Conservation (phyloP, 108 stramenopile species). For the Nitzschia sp. region DNA sequence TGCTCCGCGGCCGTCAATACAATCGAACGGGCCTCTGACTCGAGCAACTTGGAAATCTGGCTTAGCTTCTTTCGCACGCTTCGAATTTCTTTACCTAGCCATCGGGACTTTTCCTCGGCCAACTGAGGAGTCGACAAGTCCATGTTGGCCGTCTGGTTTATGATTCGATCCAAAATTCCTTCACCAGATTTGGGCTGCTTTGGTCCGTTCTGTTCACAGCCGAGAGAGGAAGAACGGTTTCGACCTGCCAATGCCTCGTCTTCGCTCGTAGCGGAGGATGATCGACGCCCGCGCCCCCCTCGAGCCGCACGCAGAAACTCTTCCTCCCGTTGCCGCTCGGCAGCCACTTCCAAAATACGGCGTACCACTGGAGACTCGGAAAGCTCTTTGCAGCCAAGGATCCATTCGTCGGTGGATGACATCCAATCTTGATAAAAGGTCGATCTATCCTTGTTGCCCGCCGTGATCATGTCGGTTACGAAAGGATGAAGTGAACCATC, state of each 20-base stretch:
- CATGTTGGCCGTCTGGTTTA: constrained; percentile 33
- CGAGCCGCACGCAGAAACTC: neutral
- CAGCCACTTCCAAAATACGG: constrained; percentile 1
- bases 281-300: neutral
- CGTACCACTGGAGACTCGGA: constrained; percentile 2
- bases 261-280: neutral
- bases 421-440: constrained; percentile 31
- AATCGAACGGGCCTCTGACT: constrained; percentile 6
- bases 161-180: constrained; percentile 26
- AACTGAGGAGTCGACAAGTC: constrained; percentile 35
- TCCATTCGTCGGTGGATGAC: constrained; percentile 33
- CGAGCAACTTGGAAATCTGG: constrained; percentile 41
- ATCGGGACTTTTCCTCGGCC: constrained; percentile 23
- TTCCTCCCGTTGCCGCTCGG: constrained; percentile 15
- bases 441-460: constrained; percentile 24
- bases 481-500: constrained; percentile 72
- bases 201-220: neutral
- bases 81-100: constrained; percentile 50
- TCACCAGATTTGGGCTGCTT: neutral
- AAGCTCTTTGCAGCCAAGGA: constrained; percentile 16
- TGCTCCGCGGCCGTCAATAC: constrained; percentile 40
- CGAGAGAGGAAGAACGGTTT: neutral
- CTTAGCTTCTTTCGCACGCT: constrained; percentile 47
- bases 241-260: neutral
- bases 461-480: constrained; percentile 31